Evolutionary conservation across 371 early-diverging fungal species (phyloP).

Genomic region (Syncephalastrum racemosum): DNA sequence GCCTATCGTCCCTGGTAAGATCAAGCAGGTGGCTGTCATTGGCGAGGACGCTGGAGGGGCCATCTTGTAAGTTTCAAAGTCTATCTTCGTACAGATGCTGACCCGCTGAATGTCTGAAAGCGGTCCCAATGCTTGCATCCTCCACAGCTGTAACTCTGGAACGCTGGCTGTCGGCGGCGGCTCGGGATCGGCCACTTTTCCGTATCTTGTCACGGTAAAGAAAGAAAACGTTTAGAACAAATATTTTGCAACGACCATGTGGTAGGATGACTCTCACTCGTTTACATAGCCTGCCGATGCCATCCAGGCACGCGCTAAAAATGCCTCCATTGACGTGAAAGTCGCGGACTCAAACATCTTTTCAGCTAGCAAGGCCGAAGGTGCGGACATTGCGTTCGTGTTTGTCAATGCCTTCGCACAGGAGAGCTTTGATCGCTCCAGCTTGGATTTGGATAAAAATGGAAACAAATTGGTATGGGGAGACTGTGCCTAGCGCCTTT

Average conservation of each 20-base stretch:
- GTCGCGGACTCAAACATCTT: neutral
- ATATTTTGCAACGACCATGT: neutral
- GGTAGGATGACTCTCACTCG: neutral
- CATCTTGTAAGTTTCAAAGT: conserved; percentile 15
- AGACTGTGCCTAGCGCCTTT: neutral
- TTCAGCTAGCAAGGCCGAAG: conserved; percentile 21
- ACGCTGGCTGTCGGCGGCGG: conserved; percentile 68
- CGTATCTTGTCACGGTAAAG: conserved; percentile 54
- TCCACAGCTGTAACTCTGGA: conserved; percentile 36
- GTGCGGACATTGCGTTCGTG: conserved; percentile 42
- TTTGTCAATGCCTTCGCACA: conserved; percentile 15
- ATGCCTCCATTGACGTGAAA: conserved; percentile 10
- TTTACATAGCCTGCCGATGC: conserved; percentile 29
- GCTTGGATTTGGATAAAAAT: conserved; percentile 46
- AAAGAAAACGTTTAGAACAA: conserved; percentile 1
- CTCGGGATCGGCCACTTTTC: conserved; percentile 56
- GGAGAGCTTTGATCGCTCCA: conserved; percentile 1
- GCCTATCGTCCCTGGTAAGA: conserved; percentile 27
- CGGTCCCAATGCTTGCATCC: conserved; percentile 23
- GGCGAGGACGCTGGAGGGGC: conserved; percentile 47
- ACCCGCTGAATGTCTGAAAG: conserved; percentile 1
- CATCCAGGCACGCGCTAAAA: conserved; percentile 37
- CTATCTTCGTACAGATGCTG: conserved; percentile 9
- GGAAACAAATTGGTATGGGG: conserved; percentile 54
- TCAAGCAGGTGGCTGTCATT: conserved; percentile 43